Base-by-base conservation (phyloP, 257 asterid genomes). In the Haberlea rhodopensis region DNA sequence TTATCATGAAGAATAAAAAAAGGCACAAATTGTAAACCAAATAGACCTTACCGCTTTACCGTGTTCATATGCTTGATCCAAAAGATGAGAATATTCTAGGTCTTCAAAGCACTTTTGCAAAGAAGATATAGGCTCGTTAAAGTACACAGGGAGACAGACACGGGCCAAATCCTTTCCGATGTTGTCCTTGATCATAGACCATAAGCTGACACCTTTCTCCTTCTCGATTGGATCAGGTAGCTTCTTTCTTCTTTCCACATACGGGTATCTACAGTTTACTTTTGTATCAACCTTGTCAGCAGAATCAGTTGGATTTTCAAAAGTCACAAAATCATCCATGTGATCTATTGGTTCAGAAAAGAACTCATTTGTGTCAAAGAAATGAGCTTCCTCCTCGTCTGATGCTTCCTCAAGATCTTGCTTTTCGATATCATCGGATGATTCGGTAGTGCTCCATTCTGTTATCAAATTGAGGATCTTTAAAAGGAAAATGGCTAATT, bases 391-490 rank as follows among this genome's bases (percentile, higher is more conserved):
- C 77, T 89, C 97, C 71, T 83, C 95, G 70, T 89, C 96, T 32
- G 92, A 89, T 28, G 78, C 91, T 77, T 88, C 96, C 71, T 88
- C 96, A 51, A 85, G 86, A 71, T 87, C 95, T 75, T 80, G 98
- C 76, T 87, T 91, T 84, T 91, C 98, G 53, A 91, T 78, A 55
- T 85, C 98, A 66, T 91, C 98, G 29, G 96, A 80, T 72, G 96
- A 91, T 80, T 87, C 98, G 18, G 98, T 91, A 22, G 96, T 91
- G 85, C 98, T 89, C 91, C 95, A 87, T 76, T 85, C 98, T 91
- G 84, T 60, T 52, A 68, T 40, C 77, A 75, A 55, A 3, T 4
- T 40, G 48, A 40, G 51, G 51, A 43, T 43, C 51, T 15, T 43
- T 43, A 15, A 15, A 43, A 43, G 51, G 51, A 43, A 43, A 13